Percentiles rank a stretch among this genome's conserved stretches.
These are phyloP conservation scores for Beta macrorhiza DNA, from an alignment of 179 eudicot species.

Conservation along the genomic window DNA sequence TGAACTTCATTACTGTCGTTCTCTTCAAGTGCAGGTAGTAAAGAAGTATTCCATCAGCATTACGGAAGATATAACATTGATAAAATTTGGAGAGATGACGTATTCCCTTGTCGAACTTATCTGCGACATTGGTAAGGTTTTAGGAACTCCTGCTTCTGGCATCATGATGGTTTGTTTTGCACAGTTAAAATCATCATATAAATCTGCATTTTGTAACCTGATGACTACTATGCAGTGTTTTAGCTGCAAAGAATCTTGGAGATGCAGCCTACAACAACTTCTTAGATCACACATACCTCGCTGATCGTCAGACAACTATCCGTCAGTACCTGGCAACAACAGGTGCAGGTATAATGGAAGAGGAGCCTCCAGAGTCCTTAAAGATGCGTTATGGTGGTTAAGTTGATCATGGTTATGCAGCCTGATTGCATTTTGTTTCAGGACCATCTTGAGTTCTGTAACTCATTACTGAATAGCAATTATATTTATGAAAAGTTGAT, in stretches of 20 bases:
- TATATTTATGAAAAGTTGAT: too few relatives aligned
- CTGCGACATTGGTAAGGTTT: slow-evolving; percentile 79
- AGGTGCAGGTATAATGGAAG: slow-evolving; percentile 93
- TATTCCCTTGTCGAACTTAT: slow-evolving; percentile 85
- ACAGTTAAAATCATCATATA: background rate
- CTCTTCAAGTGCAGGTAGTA: slow-evolving; percentile 51
- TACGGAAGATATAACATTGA: slow-evolving; percentile 67
- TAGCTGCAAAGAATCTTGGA: slow-evolving; percentile 87
- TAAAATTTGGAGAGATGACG: slow-evolving; percentile 86
- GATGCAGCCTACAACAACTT: slow-evolving; percentile 64
- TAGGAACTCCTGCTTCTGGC: background rate
- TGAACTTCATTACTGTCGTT: background rate
- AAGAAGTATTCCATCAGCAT: slow-evolving; percentile 61
- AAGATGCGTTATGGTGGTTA: slow-evolving; percentile 79
- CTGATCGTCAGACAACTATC: slow-evolving; percentile 79
- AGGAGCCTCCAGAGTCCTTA: slow-evolving; percentile 79
- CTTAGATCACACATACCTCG: slow-evolving; percentile 85
- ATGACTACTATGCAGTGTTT: slow-evolving; percentile 50
- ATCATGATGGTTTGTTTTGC: background rate
- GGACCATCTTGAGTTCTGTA: background rate
- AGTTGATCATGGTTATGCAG: background rate
- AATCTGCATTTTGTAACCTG: background rate
- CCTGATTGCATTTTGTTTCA: background rate
- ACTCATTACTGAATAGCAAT: too few relatives aligned
- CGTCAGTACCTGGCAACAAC: slow-evolving; percentile 65